phyloP scores from a whole-genome alignment of 169 alveolate genomes.

The Neospora caninum region DNA sequence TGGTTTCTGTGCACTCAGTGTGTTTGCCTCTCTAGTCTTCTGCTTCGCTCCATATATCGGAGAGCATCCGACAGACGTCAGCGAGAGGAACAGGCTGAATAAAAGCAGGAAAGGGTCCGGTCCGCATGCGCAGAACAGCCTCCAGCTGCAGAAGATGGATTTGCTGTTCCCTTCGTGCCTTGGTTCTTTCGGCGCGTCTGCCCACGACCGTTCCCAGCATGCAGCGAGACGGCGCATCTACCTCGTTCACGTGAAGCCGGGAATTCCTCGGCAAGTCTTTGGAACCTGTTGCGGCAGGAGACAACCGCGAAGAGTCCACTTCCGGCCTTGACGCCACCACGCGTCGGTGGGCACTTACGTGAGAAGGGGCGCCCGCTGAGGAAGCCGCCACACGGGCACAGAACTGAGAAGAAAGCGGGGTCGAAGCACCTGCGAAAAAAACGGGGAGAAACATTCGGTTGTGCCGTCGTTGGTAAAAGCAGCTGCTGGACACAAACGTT shows the following conservation, averaged over 20 bases:
- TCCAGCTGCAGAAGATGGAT: neutral
- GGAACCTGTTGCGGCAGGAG: no score
- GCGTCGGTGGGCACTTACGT: no score
- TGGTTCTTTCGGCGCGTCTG: neutral
- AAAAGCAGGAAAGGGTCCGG: conserved; percentile 19
- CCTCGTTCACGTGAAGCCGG: no score
- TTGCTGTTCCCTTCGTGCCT: neutral
- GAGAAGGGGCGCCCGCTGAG: no score
- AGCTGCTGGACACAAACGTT: no score
- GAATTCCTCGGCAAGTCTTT: no score
- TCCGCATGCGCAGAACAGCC: conserved; percentile 15
- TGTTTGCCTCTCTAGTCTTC: neutral
- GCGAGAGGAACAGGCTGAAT: neutral
- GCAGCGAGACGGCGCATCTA: neutral
- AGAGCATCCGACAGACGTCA: conserved; percentile 9
- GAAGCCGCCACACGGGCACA: neutral
- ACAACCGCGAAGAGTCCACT: no score
- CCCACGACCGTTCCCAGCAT: neutral
- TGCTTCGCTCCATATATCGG: conserved; percentile 13
- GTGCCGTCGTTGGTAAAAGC: neutral
- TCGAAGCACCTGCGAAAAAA: neutral
- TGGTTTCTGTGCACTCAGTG: no score
- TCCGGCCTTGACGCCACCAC: no score
- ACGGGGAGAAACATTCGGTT: neutral
- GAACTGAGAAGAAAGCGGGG: neutral